phyloP scores from a whole-genome alignment of 2,329 filamentous ascomycete genomes.

The Elsinoe perseae region DNA sequence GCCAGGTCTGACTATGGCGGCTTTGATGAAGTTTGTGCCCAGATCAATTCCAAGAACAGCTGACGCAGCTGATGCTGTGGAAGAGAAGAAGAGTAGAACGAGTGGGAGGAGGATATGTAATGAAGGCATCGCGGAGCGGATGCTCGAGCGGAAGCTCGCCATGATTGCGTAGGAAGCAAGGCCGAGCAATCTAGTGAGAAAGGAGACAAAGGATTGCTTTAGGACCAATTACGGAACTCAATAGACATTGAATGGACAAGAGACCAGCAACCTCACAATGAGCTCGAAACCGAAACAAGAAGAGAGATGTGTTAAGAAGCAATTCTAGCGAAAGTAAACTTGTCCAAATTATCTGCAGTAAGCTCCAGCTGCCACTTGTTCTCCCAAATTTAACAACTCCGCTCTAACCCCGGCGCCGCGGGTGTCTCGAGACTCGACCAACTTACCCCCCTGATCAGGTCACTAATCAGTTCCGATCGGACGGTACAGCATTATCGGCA shows the following conservation, averaged over 20 bases:
- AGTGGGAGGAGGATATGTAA: conserved; percentile 35
- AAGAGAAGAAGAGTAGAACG: conserved; percentile 48
- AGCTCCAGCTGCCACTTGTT: conserved; percentile 9
- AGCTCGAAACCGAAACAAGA: conserved; percentile 1
- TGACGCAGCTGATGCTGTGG: conserved; percentile 54
- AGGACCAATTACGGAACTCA: not conserved
- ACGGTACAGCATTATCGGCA: too few species aligned
- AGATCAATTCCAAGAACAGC: conserved; percentile 89
- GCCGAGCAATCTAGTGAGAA: not conserved
- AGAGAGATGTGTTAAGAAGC: not conserved
- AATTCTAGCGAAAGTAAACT: conserved; percentile 1
- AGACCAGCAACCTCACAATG: not conserved
- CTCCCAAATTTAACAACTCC: conserved; percentile 4
- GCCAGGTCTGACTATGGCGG: conserved; percentile 88
- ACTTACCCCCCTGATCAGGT: too few species aligned
- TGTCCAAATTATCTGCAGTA: conserved; percentile 9
- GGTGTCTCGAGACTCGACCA: not conserved
- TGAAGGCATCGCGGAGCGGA: not conserved
- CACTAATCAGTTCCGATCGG: too few species aligned
- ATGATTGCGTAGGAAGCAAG: not conserved
- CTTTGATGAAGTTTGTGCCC: conserved; percentile 95
- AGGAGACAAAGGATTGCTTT: not conserved
- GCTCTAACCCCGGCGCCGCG: not conserved
- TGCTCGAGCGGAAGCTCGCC: not conserved
- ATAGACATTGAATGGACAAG: not conserved